Base-by-base conservation (phyloP, 2,329 filamentous ascomycete genomes). In the Corniculantispora saksenae region DNA sequence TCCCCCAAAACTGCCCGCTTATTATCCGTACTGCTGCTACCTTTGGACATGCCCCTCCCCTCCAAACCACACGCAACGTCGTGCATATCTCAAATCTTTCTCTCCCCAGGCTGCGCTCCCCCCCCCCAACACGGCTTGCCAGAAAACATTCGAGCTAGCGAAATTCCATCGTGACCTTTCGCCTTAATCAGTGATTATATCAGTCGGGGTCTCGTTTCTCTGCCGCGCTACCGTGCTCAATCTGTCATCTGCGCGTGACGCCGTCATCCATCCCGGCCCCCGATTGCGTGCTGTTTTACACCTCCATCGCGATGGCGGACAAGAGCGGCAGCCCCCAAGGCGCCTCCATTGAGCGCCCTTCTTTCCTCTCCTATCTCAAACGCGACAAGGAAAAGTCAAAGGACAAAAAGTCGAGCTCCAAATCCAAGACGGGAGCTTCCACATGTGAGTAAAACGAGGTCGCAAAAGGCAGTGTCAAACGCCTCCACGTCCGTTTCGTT, bases 331-430 rank as follows among this genome's bases (percentile, higher is more conserved):
- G 23, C 21, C 10, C 40, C 25, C 15, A 32, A 27, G 21, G 19
- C 10, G 29, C 17, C 38, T 9, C 50, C 23, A 23, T 53, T 35
- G 58, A 61, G 53, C 50, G 58, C 19, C 63, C 63, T 17, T 61
- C 57, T 9, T 65, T 65, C 25, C 32, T 65, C 15, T 65, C 63
- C 8, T 65, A 61, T 48, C 63, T 65, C 29, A 65, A 61, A 29
- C 50, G 58, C 51, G 58, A 55, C 48, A 65, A 65, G 51, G 43
- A 65, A 15, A 61, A 65, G 25, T 25, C 29, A 9, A 61, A 62
- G 29, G 63, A 61, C 40, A 59, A 60, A 17, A 38, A 43, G 25
- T 55, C 56, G 3, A 40, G 32, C 27, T 38, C 51, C 27, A 65
- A 61, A 53, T 40, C 57, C 40, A 65, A 61, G 40, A 53, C 48